These are phyloP conservation scores for Saccharomycopsis sp. DNA, from an alignment of 805 yeast species.

Conservation along the genomic window DNA sequence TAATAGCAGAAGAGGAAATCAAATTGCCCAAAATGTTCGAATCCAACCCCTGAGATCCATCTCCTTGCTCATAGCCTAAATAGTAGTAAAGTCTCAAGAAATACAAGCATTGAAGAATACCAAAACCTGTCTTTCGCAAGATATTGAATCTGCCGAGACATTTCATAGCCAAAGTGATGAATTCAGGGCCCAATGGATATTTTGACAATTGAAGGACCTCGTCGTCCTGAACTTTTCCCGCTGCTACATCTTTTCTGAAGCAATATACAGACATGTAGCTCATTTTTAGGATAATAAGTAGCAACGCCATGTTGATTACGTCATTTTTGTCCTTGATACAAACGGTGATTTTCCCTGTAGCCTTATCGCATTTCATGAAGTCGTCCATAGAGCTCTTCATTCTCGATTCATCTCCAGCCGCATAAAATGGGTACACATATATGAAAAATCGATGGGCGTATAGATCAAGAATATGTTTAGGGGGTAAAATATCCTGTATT, in stretches of 20 bases:
- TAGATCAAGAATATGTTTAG: slow-evolving; percentile 37
- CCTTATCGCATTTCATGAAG: slow-evolving; percentile 30
- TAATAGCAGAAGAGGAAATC: slow-evolving; percentile 34
- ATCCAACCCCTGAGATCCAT: slow-evolving; percentile 38
- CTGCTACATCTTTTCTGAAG: slow-evolving; percentile 21
- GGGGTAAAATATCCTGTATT: slow-evolving; percentile 36
- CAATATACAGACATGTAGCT: slow-evolving; percentile 33
- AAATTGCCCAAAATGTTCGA: slow-evolving; percentile 34
- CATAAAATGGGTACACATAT: slow-evolving; percentile 40
- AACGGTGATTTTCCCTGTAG: slow-evolving; percentile 29
- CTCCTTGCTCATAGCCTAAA: slow-evolving; percentile 44
- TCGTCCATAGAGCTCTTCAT: slow-evolving; percentile 29
- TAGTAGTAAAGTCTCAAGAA: slow-evolving; percentile 35
- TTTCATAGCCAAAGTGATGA: slow-evolving; percentile 32
- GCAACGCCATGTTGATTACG: slow-evolving; percentile 38
- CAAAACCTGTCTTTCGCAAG: slow-evolving; percentile 34
- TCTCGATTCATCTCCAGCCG: slow-evolving; percentile 35
- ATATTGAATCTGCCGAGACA: slow-evolving; percentile 36
- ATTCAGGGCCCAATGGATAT: slow-evolving; percentile 36
- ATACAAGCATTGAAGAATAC: slow-evolving; percentile 38
- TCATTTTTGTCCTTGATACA: slow-evolving; percentile 36
- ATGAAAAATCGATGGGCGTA: slow-evolving; percentile 38
- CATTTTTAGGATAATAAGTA: slow-evolving; percentile 38
- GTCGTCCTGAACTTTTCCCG: slow-evolving; percentile 24
- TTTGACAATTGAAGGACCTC: slow-evolving; percentile 28